Evolutionary conservation across 2,329 filamentous ascomycete species (phyloP), one percentile per base, ranked within the genome.

Genomic region (Orbilia brochopaga): DNA sequence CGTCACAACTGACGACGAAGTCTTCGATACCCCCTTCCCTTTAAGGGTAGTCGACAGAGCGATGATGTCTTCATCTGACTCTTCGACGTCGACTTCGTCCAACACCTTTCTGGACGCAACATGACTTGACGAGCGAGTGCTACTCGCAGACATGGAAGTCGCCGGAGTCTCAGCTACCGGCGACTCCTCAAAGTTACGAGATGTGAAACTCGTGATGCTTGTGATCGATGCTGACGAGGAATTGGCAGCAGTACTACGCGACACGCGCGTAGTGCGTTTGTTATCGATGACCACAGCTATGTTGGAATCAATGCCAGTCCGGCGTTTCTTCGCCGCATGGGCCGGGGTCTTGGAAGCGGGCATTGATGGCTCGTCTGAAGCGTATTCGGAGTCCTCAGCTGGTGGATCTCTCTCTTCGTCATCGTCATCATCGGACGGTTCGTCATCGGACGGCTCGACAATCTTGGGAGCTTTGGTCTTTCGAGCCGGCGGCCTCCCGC

Each of bases 251-350:
- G 32, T 44, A 37, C 7, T 6, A 35, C 42, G 37, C 13, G 40
- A 15, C 17, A 56, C 35, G 15, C 53, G 50, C 5, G 50, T 37
- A 19, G 50, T 48, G 5, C 55, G 54, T 7, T 57, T 58, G 30
- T 19, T 23, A 23, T 69, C 64, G 17, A 72, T 72, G n/a, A 72
- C 55, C 13, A 72, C 67, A 48, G 67, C 60, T 1, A 72, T 57
- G 6, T 57, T 60, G 7, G 67, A 65, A 19, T 35, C 27, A 13
- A 59, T 13, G 15, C 67, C 51, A 2, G 67, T 72, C 6, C 67
- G 67, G 40, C 67, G 67, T 32, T 64, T 72, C 52, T 72, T 72
- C 7, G 32, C 6, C 6, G 56, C 30, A 30, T 57, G 61, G 15
- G 40, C 37, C 1, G 40, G 50, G 3, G 52, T 19, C 8, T 21